phyloP scores from a whole-genome alignment of 2,329 filamentous ascomycete species.

The Phialocephala subalpina region DNA sequence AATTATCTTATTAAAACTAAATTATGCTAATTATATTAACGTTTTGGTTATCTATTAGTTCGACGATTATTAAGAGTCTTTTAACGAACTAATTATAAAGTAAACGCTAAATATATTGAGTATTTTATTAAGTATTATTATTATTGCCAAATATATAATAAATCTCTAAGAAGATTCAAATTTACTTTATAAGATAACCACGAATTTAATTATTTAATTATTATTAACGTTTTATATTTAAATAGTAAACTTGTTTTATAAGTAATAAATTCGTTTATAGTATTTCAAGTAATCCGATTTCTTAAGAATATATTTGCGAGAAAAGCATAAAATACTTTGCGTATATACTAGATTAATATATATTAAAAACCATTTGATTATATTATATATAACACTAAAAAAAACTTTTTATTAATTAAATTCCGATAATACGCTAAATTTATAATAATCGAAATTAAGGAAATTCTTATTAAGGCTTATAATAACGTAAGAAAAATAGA shows the following conservation, averaged over 20 bases:
- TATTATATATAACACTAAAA: neutral
- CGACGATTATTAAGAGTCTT: too few species aligned
- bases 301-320: too few species aligned
- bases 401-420: neutral
- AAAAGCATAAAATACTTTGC: neutral
- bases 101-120: too few species aligned
- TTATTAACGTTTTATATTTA: neutral
- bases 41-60: too few species aligned
- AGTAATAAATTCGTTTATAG: neutral
- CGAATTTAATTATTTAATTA: neutral
- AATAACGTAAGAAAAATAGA: too few species aligned
- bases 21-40: too few species aligned
- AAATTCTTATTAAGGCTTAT: too few species aligned
- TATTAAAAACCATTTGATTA: neutral
- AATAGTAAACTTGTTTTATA: neutral
- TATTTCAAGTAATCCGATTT: neutral
- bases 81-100: too few species aligned
- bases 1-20: too few species aligned
- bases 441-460: too few species aligned
- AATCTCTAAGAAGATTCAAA: neutral
- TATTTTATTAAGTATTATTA: too few species aligned
- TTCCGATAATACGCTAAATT: neutral
- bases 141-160: too few species aligned
- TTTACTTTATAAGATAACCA: neutral
- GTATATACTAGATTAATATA: neutral